Evolutionary conservation across 148 eudicot genomes (phyloP), one percentile per base, ranked within the genome.

Genomic region (Suaeda aralocaspica): DNA sequence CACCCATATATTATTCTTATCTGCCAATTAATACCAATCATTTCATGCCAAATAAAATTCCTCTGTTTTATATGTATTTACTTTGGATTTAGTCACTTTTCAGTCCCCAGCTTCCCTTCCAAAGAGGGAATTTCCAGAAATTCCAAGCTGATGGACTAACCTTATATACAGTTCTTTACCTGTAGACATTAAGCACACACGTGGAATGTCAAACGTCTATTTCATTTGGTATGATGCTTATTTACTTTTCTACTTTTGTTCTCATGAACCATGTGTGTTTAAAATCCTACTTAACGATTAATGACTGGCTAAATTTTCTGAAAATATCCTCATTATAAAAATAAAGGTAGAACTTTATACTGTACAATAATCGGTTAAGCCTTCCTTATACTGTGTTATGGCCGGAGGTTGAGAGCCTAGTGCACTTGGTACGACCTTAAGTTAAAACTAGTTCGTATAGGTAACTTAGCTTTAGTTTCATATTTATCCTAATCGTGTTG

Each of bases 141-240:
- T 69, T 50, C 36, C 14, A 55, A 55, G 58, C 12, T 69, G 50
- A 24, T 12, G 59, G 60, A 53, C 34, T 46, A 33, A 50, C 25
- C 19, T 34, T 33, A 21, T 50, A 18, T 31, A 33, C 59, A 68
- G 25, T 31, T 68, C 30, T 68, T 66, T n/a, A 28, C 49, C 19
- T 34, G 63, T 34, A 56, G 51, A 53, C 33, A 36, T 55, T 34
- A 5, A 51, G 28, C 24, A 19, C 63, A 33, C 63, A 69, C 25
- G 64, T 69, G 62, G 33, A 39, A 57, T 41, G 59, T 67, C 30
- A 14, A 50, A 67, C 16, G 19, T 69, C 72, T 24, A 57, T 4
- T 69, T 39, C 14, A 28, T 31, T 68, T 69, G 24, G n/a, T 25
- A 22, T 33, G 50, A 49, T 31, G 55, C 46, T 28, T 53, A 15